Base-by-base conservation (phyloP, 768 basidiomycete genomes). In the Hericium erinaceus region DNA sequence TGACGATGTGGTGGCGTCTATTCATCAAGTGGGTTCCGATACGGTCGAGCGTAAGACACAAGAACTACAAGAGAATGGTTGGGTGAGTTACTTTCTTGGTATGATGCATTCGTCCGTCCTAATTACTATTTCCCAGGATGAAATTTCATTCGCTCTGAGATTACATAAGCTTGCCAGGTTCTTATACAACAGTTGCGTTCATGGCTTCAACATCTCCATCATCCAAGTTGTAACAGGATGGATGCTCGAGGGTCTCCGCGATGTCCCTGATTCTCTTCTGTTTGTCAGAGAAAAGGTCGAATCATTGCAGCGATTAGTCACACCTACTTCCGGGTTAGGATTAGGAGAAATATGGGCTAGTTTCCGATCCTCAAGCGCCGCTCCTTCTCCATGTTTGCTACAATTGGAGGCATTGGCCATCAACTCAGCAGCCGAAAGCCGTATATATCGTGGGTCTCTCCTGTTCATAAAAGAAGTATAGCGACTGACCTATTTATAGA, bases 301-400 rank as follows among this genome's bases (percentile, higher is more conserved):
- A 37, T 63, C 65, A 6, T 72, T 95, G 3, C 72, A 76, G 39
- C 69, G 75, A 4, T 65, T 73, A 3, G 74, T 88, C 15, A 80
- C 79, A 2, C 77, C 84, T 15, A 81, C 82, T 7, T 78, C 81
- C n/a, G 94, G 95, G 4, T 74, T 82, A 24, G 88, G 86, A 22
- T 72, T 94, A 67, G 71, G 79, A 18, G 75, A 84, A 20, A 80
- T 95, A 39, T 95, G 92, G 92, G 73, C 76, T 12, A 68, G 66
- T 6, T 68, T 84, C 56, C 76, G 33, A 33, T 33, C 33, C 33
- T 33, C 65, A 11, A 46, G 16, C 6, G 13, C 22, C 40, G 44
- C 12, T 63, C 63, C 20, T 46, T 48, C n/a, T 33, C 26, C 13
- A 28, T 13, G 52, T 54, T 48, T 18, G 1, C 33, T 18, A 9